A percentile compares a stretch with the other conserved stretches of the same genome.
These are phyloP conservation scores for Collybia mongolica DNA, from an alignment of 768 basidiomycete species.

Conservation along the genomic window DNA sequence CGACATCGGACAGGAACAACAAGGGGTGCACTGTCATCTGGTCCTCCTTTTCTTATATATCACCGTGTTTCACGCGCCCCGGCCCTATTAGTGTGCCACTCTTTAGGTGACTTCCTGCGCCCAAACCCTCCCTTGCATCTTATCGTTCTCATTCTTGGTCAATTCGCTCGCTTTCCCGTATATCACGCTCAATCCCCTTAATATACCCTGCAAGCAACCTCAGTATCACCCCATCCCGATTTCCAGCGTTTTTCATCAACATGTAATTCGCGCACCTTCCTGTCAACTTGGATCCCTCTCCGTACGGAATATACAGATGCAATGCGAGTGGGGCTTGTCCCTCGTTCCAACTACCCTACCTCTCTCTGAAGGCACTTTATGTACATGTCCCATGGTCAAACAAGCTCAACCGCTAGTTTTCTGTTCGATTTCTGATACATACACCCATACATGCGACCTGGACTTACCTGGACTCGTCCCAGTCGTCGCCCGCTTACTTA, in stretches of 20 bases:
- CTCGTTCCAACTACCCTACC: slow-evolving; percentile 2
- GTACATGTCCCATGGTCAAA: too few relatives aligned
- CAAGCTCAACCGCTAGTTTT: too few relatives aligned
- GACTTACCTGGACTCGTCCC: slow-evolving; percentile 8
- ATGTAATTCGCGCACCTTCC: slow-evolving; percentile 3
- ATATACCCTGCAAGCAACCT: slow-evolving; percentile 26
- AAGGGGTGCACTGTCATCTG: background rate
- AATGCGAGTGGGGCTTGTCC: too few relatives aligned
- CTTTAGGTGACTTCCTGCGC: too few relatives aligned
- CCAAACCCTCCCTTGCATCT: slow-evolving; percentile 1
- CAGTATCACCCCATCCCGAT: slow-evolving; percentile 16
- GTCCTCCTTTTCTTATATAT: background rate
- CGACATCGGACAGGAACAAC: background rate
- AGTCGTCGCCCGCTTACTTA: slow-evolving; percentile 8
- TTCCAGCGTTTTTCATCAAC: slow-evolving; percentile 2
- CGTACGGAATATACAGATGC: too few relatives aligned
- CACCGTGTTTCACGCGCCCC: too few relatives aligned
- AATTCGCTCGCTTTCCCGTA: slow-evolving; percentile 15
- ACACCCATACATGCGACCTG: background rate
- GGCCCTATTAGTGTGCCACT: too few relatives aligned
- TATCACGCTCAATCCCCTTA: slow-evolving; percentile 18
- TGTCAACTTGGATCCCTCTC: too few relatives aligned
- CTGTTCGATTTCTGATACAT: background rate
- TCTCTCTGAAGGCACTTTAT: slow-evolving; percentile 2
- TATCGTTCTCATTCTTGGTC: slow-evolving; percentile 13